These are phyloP conservation scores for Mycena rebaudengoi DNA, from an alignment of 768 basidiomycete genomes.

Conservation along the genomic window DNA sequence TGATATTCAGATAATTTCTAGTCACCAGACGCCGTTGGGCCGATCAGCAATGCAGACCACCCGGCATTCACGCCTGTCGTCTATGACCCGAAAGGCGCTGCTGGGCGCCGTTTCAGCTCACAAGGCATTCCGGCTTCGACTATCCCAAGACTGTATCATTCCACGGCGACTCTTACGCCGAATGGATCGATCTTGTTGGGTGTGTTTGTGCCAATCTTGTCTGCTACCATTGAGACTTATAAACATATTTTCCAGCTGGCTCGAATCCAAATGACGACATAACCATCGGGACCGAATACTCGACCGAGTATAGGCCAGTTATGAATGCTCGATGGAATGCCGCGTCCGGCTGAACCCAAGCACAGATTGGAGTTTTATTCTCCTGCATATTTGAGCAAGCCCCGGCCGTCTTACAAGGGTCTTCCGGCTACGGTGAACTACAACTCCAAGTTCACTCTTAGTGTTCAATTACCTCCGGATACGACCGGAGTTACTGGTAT, in stretches of 20 bases:
- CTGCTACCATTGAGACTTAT: not conserved
- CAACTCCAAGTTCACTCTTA: slow-evolving; percentile 11
- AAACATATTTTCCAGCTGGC: slow-evolving; percentile 36
- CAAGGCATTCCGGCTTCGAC: too few species aligned
- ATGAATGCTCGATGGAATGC: not conserved
- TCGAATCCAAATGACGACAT: slow-evolving; percentile 51
- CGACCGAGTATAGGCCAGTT: not conserved
- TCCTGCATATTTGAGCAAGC: slow-evolving; percentile 17
- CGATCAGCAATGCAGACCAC: slow-evolving; percentile 40
- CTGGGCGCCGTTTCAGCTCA: too few species aligned
- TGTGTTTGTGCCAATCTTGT: too few species aligned
- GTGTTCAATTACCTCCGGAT: not conserved
- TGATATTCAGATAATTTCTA: too few species aligned
- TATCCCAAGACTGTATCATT: slow-evolving; percentile 76
- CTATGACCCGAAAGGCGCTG: slow-evolving; percentile 53
- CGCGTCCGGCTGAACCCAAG: not conserved
- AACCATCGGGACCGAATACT: not conserved
- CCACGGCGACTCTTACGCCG: slow-evolving; percentile 62
- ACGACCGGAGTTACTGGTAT: not conserved
- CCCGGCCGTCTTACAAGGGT: slow-evolving; percentile 12
- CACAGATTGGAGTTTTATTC: slow-evolving; percentile 25
- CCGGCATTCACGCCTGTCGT: slow-evolving; percentile 49
- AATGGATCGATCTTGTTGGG: slow-evolving; percentile 48
- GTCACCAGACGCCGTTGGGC: too few species aligned
- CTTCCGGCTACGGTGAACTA: slow-evolving; percentile 15